Base-by-base conservation (phyloP, 441 rosid species). In the Gossypium gossypioides region DNA sequence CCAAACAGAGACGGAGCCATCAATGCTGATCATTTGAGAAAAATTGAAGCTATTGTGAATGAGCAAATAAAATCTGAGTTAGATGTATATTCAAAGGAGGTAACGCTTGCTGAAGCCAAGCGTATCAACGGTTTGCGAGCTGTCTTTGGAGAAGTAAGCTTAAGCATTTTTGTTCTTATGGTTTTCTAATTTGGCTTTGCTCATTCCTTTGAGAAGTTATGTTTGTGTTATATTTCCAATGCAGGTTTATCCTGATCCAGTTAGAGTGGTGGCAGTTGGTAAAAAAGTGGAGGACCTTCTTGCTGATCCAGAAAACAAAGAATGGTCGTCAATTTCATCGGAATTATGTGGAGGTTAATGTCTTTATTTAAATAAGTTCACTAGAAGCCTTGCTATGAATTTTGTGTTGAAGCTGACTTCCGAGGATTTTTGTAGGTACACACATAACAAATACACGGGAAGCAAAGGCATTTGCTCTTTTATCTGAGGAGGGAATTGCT, bases 191-290 rank as follows among this genome's bases (percentile, higher is more conserved):
- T 42, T 68, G 29, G 21, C 13, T 63, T 71, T 78, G 40, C 61
- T 0, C 34, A 0, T 73, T 8, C 10, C 34, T 42, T 76, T 9
- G 71, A 27, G 59, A 16, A 68, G 6, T 27, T 1, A 27, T 68
- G 46, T 68, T 65, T 71, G 64, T 68, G 46, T 70, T 54, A 10
- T 72, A 69, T 13, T 22, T 25, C 79, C 63, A 59, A 29, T 78
- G 66, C 78, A 95, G 99, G 88, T 92, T 69, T 96, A 96, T 84
- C 98, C 97, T 52, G 97, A 92, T 76, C 97, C 98, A 58, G 99
- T 96, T 79, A 89, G 98, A 83, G 97, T 96, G 74, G 99, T 92
- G 61, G 80, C 98, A 68, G 86, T 96, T 77, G 98, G 99, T 70
- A 81, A 55, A 71, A 81, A 77, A 21, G 96, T 96, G 1, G 97